Conservation (phyloP, 2,329 filamentous ascomycete genomes). For the Xylariaceae sp. region DNA sequence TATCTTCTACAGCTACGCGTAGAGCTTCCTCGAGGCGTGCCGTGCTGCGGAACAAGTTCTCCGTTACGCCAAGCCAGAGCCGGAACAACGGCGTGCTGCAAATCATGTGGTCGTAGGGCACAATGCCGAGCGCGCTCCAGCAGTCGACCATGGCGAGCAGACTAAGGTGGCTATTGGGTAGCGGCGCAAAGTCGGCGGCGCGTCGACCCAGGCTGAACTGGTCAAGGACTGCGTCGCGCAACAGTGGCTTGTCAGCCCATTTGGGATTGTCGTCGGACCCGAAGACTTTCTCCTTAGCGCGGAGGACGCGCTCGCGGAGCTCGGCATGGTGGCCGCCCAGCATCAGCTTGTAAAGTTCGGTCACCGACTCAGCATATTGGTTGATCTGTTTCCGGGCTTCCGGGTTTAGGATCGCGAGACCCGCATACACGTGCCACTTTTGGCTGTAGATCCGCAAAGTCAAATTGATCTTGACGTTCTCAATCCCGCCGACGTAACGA, state of each 20-base stretch:
- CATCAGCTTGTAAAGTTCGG: constrained; percentile 96
- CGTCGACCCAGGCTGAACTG: constrained; percentile 78
- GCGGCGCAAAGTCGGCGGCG: constrained; percentile 43
- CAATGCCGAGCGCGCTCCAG: constrained; percentile 92
- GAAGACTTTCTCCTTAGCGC: constrained; percentile 72
- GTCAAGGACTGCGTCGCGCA: constrained; percentile 85
- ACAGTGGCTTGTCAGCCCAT: constrained; percentile 68
- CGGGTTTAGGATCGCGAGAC: constrained; percentile 94
- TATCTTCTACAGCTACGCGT: constrained; percentile 84
- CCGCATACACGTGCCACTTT: constrained; percentile 99
- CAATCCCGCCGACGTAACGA: constrained; percentile 96
- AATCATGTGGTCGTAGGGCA: constrained; percentile 99
- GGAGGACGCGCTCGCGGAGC: constrained; percentile 72
- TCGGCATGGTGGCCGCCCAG: constrained; percentile 80
- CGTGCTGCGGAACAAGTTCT: constrained; percentile 88
- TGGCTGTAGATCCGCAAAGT: constrained; percentile 96
- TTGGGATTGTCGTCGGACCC: constrained; percentile 53
- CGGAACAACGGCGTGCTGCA: constrained; percentile 97
- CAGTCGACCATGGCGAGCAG: constrained; percentile 97
- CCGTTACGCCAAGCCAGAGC: constrained; percentile 94
- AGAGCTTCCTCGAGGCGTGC: constrained; percentile 83
- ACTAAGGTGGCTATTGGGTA: constrained; percentile 92
- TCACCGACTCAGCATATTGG: constrained; percentile 91
- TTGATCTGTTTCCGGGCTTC: constrained; percentile 90
- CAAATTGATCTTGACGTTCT: constrained; percentile 99